Conservation (phyloP, 140 eudicot species). For the Oenanthe javanica region DNA sequence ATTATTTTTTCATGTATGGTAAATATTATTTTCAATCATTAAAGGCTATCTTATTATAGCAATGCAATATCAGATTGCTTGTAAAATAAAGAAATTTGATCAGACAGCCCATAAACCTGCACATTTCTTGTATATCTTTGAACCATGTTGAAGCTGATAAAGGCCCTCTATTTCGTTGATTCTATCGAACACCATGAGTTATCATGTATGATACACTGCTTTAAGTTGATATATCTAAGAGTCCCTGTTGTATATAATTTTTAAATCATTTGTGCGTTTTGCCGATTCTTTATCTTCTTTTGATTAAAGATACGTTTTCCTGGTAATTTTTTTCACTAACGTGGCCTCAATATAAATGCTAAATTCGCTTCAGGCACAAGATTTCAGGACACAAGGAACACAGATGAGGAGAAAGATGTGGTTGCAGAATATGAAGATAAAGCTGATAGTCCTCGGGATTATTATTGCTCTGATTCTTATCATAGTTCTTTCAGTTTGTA, state of each 20-base stretch:
- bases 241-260: not conserved
- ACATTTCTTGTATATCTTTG: not conserved
- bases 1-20: not conserved
- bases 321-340: not conserved
- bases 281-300: not conserved
- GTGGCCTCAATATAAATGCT: not conserved
- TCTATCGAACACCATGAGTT: not conserved
- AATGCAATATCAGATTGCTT: not conserved
- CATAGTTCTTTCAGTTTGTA: slow-evolving; percentile 58
- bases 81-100: not conserved
- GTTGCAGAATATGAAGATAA: slow-evolving; percentile 86
- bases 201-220: not conserved
- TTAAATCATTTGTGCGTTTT: not conserved
- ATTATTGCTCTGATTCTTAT: slow-evolving; percentile 62
- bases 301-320: not conserved
- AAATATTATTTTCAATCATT: not conserved
- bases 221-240: not conserved
- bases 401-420: slow-evolving; percentile 92
- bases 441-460: slow-evolving; percentile 70
- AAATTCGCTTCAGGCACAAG: slow-evolving; percentile 58
- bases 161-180: not conserved
- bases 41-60: not conserved
- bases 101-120: not conserved
- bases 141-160: not conserved
- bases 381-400: slow-evolving; percentile 78